Base-by-base conservation (phyloP, 306 rosid species). In the Leucaena leucocephala region DNA sequence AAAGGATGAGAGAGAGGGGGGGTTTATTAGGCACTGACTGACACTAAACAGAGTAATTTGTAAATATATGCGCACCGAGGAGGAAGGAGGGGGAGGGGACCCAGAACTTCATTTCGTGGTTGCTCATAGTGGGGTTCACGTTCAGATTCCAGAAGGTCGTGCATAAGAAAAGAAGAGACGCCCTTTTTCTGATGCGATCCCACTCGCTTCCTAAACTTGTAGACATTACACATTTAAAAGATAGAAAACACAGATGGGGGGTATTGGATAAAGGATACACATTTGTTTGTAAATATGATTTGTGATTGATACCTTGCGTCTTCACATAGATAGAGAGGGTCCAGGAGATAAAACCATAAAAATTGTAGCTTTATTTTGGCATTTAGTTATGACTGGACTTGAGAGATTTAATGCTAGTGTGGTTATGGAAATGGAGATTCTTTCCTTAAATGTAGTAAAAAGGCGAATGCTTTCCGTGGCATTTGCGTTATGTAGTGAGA, bases 391-490 rank as follows among this genome's bases (percentile, higher is more conserved):
- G 0, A 12, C 2, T 61, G 3, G 40, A 61, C 8, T 61, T 33
- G n/a, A 48, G 54, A 48, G 54, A 13, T n/a, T 16, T 42, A n/a
- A 42, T 42, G 27, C 52, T n/a, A 67, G 15, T 10, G 42, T 10
- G n/a, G 7, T n/a, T n/a, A 8, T n/a, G 66, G n/a, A 19, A 49
- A 72, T 36, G 38, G 2, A 75, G 78, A 85, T 85, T 82, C 89
- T 77, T 86, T 80, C 62, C 89, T 80, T 86, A 80, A 54, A 65
- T 5, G 34, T 43, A 33, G 76, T 68, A 80, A 80, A 85, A 67
- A 86, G 89, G 35, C 61, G 59, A 86, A 86, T 82, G 76, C 84
- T 80, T 86, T 76, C 75, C 86, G 71, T 85, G 84, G 50, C 62
- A 65, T 71, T 78, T 62, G 55, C 40, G 4, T 57, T 78, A 70